Evolutionary conservation across 2,329 filamentous ascomycete species (phyloP).

Genomic region (Penicillium occitanis): DNA sequence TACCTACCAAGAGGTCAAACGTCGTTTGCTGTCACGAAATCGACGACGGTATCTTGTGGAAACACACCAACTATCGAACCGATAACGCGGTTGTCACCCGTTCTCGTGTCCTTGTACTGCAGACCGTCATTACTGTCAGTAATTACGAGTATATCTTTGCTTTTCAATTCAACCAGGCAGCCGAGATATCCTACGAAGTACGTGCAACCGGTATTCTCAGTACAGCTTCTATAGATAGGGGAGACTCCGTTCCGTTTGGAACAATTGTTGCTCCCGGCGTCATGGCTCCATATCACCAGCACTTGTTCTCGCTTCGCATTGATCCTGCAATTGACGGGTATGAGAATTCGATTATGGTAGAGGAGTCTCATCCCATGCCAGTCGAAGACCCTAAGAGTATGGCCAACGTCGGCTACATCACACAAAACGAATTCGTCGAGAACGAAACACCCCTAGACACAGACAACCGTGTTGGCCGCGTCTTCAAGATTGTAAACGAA

Average conservation of each 20-base stretch:
- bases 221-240: constrained; percentile 58
- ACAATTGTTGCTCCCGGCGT: constrained; percentile 55
- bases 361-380: constrained; percentile 60
- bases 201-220: constrained; percentile 67
- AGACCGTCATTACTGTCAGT: constrained; percentile 66
- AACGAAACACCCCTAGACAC: constrained; percentile 52
- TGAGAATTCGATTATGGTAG: constrained; percentile 54
- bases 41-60: constrained; percentile 69
- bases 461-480: constrained; percentile 46
- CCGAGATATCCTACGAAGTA: constrained; percentile 61
- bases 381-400: constrained; percentile 56
- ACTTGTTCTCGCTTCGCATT: constrained; percentile 60
- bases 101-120: constrained; percentile 62
- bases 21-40: constrained; percentile 29
- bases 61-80: constrained; percentile 69
- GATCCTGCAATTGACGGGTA: constrained; percentile 60
- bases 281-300: constrained; percentile 63
- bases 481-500: constrained; percentile 60
- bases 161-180: constrained; percentile 55
- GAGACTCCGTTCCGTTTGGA: constrained; percentile 44
- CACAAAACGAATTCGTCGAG: constrained; percentile 36
- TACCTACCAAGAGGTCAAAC: constrained; percentile 12
- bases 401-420: constrained; percentile 46
- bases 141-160: constrained; percentile 72
- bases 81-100: constrained; percentile 63